Percentiles rank a stretch among this genome's conserved stretches.
Conservation (phyloP, 1,284 basidiomycete species). For the Xerocomus cyaneibrunnescens region DNA sequence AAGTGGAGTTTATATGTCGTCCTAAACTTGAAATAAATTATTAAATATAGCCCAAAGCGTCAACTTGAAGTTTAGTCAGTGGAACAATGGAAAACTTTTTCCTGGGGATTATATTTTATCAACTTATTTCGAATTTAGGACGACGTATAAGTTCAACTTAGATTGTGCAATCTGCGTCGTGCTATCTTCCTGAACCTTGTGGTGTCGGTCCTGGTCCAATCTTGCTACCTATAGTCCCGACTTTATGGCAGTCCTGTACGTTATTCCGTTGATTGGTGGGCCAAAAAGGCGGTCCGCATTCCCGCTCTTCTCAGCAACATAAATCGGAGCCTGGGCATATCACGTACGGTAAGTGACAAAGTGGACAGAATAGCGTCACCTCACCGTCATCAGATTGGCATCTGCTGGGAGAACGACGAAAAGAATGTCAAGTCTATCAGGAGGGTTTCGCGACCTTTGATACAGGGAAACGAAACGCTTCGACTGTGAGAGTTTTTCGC, state of each 20-base stretch:
- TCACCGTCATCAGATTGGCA: constrained; percentile 8
- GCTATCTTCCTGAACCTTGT: background rate
- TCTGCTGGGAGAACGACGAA: background rate
- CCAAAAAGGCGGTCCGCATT: background rate
- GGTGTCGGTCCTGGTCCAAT: background rate
- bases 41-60: too few relatives aligned
- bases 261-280: background rate
- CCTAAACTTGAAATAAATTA: too few relatives aligned
- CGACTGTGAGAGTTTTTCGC: too few relatives aligned
- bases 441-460: too few relatives aligned
- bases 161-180: too few relatives aligned
- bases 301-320: background rate
- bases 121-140: too few relatives aligned
- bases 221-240: background rate
- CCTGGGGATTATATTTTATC: too few relatives aligned
- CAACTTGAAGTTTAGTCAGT: too few relatives aligned
- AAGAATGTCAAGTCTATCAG: background rate
- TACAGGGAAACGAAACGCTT: too few relatives aligned
- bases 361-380: background rate
- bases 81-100: too few relatives aligned
- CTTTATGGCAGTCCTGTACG: background rate
- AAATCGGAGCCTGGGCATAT: background rate
- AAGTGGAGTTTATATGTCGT: too few relatives aligned
- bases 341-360: background rate
- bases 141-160: too few relatives aligned